Evolutionary conservation across 257 asterid species (phyloP).

Genomic region (Dorcoceras hygrometricum): DNA sequence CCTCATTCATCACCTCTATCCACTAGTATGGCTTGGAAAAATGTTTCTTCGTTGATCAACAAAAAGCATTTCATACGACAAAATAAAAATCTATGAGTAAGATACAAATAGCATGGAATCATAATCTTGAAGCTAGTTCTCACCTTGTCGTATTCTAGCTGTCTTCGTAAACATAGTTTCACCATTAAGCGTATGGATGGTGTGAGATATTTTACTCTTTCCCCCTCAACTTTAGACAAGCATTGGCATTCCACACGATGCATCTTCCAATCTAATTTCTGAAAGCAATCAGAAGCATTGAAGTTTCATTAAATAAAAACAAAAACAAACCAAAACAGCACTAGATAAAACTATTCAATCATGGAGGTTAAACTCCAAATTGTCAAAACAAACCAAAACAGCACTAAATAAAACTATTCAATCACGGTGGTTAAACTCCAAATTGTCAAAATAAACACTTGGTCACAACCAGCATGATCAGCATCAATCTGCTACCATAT

Average conservation of each 20-base stretch:
- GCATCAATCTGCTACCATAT: too few relatives aligned
- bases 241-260: slow-evolving; percentile 65
- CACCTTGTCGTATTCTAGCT: slow-evolving; percentile 73
- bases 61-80: not conserved
- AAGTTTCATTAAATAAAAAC: slow-evolving; percentile 11
- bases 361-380: not conserved
- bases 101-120: not conserved
- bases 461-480: not conserved
- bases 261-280: slow-evolving; percentile 89
- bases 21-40: not conserved
- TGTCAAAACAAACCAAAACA: not conserved
- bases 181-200: slow-evolving; percentile 80
- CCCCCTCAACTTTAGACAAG: slow-evolving; percentile 54
- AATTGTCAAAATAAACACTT: slow-evolving; percentile 19
- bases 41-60: not conserved
- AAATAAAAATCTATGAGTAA: not conserved
- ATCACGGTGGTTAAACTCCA: not conserved
- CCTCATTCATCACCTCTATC: slow-evolving; percentile 1
- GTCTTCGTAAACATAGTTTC: slow-evolving; percentile 58
- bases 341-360: not conserved
- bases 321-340: slow-evolving; percentile 2
- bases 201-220: slow-evolving; percentile 58
- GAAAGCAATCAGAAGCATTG: slow-evolving; percentile 24
- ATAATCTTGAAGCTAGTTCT: slow-evolving; percentile 18
- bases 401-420: not conserved